phyloP scores from a whole-genome alignment of 177 flowering plant genomes.

The Vitis hybrid region DNA sequence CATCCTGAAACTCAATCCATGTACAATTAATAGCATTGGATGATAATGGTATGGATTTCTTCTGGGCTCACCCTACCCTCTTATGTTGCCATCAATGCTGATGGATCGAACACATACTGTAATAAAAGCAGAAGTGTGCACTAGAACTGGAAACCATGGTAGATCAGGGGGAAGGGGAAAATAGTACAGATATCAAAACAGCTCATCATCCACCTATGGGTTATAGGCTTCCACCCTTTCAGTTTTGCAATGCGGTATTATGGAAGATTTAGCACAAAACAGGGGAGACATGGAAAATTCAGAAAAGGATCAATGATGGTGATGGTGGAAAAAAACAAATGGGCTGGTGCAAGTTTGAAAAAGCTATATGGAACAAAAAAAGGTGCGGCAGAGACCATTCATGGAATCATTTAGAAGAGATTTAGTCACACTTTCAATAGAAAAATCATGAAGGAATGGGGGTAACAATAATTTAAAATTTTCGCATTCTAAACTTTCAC shows the following conservation, averaged over 20 bases:
- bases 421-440: not conserved
- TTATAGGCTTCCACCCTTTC: not conserved
- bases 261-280: not conserved
- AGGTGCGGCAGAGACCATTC: not conserved
- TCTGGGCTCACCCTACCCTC: too few relatives aligned
- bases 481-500: too few relatives aligned
- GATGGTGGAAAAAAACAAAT: not conserved
- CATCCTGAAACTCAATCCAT: too few relatives aligned
- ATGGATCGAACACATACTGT: too few relatives aligned
- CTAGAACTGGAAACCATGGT: not conserved
- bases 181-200: not conserved
- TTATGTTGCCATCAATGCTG: too few relatives aligned
- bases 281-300: slow-evolving; percentile 10
- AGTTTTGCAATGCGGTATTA: not conserved
- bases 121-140: too few relatives aligned
- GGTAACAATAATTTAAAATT: too few relatives aligned
- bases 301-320: not conserved
- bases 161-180: not conserved
- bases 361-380: not conserved
- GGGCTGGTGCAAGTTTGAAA: not conserved
- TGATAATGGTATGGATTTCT: too few relatives aligned
- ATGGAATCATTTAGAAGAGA: not conserved
- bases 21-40: too few relatives aligned
- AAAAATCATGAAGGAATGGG: too few relatives aligned
- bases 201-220: not conserved